These are phyloP conservation scores for Populus hybrid DNA, from an alignment of 441 rosid genomes.

Conservation along the genomic window DNA sequence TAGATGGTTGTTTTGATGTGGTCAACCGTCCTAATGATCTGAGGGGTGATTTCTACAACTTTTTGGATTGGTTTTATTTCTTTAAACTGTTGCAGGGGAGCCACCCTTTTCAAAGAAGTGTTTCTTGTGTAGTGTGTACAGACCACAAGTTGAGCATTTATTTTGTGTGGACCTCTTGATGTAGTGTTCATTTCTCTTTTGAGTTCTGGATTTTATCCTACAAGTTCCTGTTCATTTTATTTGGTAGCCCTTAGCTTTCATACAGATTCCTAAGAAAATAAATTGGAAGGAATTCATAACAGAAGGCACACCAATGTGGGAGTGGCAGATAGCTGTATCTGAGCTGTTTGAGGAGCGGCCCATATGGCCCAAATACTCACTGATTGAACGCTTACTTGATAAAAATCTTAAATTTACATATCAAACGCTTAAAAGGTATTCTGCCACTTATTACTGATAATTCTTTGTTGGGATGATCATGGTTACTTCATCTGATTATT, in stretches of 20 bases:
- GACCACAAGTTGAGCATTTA: neutral
- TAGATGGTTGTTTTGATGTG: neutral
- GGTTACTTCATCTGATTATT: neutral
- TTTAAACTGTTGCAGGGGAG: neutral
- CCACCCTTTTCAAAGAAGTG: neutral
- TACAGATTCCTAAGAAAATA: slow-evolving; percentile 81
- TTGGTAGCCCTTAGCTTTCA: slow-evolving; percentile 37
- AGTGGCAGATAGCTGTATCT: slow-evolving; percentile 70
- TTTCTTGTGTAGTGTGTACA: neutral
- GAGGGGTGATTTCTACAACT: neutral
- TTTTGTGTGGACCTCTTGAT: neutral
- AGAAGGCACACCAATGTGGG: slow-evolving; percentile 64
- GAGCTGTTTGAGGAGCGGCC: slow-evolving; percentile 89
- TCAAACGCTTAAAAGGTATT: slow-evolving; percentile 71
- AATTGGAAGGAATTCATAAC: slow-evolving; percentile 64
- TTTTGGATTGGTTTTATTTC: neutral
- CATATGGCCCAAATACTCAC: slow-evolving; percentile 83
- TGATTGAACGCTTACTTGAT: slow-evolving; percentile 65
- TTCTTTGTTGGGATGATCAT: slow-evolving; percentile 16
- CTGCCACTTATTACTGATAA: slow-evolving; percentile 10
- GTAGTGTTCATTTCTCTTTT: neutral
- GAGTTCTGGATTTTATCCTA: slow-evolving; percentile 9
- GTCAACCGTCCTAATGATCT: neutral
- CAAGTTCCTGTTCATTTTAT: slow-evolving; percentile 9
- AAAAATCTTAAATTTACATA: slow-evolving; percentile 60